Conservation (phyloP, 345 rosid genomes). For the Populus pruinosa region DNA sequence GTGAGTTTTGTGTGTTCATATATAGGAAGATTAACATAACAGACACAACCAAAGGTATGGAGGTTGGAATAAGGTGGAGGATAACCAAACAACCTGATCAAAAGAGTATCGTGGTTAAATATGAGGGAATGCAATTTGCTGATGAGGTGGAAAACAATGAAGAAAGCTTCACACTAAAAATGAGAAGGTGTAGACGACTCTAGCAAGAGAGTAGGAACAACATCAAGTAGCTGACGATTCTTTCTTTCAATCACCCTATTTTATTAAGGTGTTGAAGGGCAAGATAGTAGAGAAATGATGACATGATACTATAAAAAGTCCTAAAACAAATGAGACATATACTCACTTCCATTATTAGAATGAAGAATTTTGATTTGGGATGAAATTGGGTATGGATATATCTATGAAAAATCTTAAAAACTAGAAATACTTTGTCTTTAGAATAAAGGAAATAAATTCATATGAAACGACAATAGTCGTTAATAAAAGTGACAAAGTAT, state of each 20-base stretch:
- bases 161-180: neutral
- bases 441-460: neutral
- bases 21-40: neutral
- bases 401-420: neutral
- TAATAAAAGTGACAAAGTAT: neutral
- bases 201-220: accelerated
- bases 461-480: neutral
- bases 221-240: neutral
- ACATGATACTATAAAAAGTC: neutral
- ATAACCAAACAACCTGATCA: neutral
- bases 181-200: neutral
- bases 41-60: neutral
- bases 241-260: neutral
- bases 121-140: neutral
- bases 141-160: neutral
- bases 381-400: neutral
- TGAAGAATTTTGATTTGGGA: neutral
- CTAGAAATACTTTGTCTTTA: neutral
- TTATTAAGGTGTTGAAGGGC: neutral
- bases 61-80: neutral
- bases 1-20: neutral
- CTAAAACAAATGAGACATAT: neutral
- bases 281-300: neutral
- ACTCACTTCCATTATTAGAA: neutral
- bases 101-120: neutral